Conservation (phyloP, 1,284 basidiomycete genomes). For the Cryptococcus floricola region DNA sequence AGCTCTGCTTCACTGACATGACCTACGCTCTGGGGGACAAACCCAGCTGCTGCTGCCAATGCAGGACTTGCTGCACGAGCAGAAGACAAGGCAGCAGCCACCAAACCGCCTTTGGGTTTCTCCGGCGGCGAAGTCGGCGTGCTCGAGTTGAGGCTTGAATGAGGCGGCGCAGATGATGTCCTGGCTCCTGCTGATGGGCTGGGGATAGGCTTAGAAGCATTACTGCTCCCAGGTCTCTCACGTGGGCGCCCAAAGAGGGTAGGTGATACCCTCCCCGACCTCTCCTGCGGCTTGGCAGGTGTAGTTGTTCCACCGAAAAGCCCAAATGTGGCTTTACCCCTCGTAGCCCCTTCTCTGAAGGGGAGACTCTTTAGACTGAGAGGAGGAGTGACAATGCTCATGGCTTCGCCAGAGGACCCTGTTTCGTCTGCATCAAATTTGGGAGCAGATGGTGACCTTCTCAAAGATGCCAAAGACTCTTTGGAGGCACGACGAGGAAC, state of each 20-base stretch:
- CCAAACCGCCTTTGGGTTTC: slow-evolving; percentile 28
- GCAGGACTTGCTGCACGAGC: slow-evolving; percentile 38
- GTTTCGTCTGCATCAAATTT: slow-evolving; percentile 39
- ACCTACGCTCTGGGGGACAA: slow-evolving; percentile 52
- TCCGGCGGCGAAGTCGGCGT: slow-evolving; percentile 1
- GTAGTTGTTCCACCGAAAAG: slow-evolving; percentile 24
- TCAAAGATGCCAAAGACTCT: slow-evolving; percentile 29
- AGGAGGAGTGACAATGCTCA: slow-evolving; percentile 27
- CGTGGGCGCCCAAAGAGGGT: slow-evolving; percentile 1
- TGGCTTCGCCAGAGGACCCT: slow-evolving; percentile 35
- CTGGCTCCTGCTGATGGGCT: background rate
- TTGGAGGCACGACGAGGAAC: slow-evolving; percentile 40
- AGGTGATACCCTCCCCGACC: background rate
- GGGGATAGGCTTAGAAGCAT: background rate
- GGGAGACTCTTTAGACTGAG: slow-evolving; percentile 15
- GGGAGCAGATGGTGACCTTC: slow-evolving; percentile 33
- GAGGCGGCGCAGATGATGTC: background rate
- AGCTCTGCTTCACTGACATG: slow-evolving; percentile 72
- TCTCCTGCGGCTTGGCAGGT: background rate
- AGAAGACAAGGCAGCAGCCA: slow-evolving; percentile 40
- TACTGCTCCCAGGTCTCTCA: background rate
- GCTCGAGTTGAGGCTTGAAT: background rate
- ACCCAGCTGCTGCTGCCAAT: slow-evolving; percentile 36
- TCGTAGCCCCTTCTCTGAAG: slow-evolving; percentile 8
- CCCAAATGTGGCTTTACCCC: slow-evolving; percentile 37